Evolutionary conservation across 129 eudicot genomes (phyloP), one percentile per base, ranked within the genome.

Genomic region (Gnaphalium uliginosum): DNA sequence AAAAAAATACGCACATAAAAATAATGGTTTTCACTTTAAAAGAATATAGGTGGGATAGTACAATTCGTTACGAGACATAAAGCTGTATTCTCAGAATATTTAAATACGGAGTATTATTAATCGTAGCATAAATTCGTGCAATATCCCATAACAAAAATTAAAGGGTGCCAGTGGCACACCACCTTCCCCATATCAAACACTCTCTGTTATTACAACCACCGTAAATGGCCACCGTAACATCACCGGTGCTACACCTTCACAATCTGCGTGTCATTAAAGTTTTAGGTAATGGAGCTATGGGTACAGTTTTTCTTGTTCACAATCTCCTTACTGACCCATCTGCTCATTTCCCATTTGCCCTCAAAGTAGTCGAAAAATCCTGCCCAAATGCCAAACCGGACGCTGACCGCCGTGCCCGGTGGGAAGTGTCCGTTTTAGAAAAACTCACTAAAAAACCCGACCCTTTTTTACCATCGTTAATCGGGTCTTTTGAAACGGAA

Each of bases 241-340:
- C 75, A 63, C 85, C 87, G 76, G 87, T 81, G 71, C 81, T 86
- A 1, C 66, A 83, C 54, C 57, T 88, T 14, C 67, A 82, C 64
- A 83, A 82, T 76, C 84, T 90, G 7, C 71, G 79, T 8, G 96
- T 90, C 74, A 64, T 86, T 8, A 84, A 87, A 80, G 81, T 93
- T 25, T 82, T 93, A 46, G 98, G 98, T 60, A 90, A 83, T 63
- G 98, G 98, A 8, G 98, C 98, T 32, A 88, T 82, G 78, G 98
- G 98, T 22, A 93, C 98, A 1, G 98, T 93, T 15, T 85, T 93
- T 73, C 86, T 93, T 8, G 98, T 87, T 68, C 81, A 88, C 74
- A 83, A 90, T 64, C 71, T 3, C 19, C 27, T 66, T 67, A 60
- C 81, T 66, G 87, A 86, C 83, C 88, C 91, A 15, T 64, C 78